Conservation (phyloP, 345 rosid genomes). For the Citrus inodora region DNA sequence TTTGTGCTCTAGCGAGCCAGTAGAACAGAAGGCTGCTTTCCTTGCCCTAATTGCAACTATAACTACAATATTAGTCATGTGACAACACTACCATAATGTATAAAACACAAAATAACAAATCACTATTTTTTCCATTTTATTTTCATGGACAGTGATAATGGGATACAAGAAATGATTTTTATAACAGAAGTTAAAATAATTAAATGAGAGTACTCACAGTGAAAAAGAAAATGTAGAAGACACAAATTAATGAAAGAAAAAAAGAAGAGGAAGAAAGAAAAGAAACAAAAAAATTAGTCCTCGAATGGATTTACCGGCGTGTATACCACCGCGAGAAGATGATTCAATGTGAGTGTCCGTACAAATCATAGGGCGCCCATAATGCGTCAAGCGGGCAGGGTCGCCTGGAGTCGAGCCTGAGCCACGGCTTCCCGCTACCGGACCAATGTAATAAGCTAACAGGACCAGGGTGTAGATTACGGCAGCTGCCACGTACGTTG, state of each 20-base stretch:
- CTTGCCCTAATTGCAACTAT: neutral
- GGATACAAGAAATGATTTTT: constrained; percentile 36
- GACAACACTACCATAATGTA: neutral
- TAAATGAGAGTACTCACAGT: constrained; percentile 1
- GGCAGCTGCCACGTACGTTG: constrained; percentile 86
- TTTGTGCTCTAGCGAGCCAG: neutral
- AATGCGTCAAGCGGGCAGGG: constrained; percentile 82
- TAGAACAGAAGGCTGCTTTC: neutral
- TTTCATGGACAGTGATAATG: constrained; percentile 19
- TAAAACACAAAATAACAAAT: constrained; percentile 1
- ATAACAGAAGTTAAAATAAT: constrained; percentile 13
- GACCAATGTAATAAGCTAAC: constrained; percentile 97
- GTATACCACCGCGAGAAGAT: constrained; percentile 1
- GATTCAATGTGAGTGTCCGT: constrained; percentile 46
- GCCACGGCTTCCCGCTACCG: constrained; percentile 98
- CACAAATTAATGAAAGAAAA: constrained; percentile 4
- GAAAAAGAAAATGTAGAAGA: neutral
- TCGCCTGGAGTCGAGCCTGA: constrained; percentile 70
- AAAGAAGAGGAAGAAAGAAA: neutral
- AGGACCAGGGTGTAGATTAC: constrained; percentile 88
- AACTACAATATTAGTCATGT: neutral
- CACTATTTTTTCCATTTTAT: constrained; percentile 16
- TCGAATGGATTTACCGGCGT: constrained; percentile 28
- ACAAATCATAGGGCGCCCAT: constrained; percentile 88
- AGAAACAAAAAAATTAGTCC: constrained; percentile 2